phyloP scores from a whole-genome alignment of 352 stramenopile species.

The Phytophthora tentaculata region DNA sequence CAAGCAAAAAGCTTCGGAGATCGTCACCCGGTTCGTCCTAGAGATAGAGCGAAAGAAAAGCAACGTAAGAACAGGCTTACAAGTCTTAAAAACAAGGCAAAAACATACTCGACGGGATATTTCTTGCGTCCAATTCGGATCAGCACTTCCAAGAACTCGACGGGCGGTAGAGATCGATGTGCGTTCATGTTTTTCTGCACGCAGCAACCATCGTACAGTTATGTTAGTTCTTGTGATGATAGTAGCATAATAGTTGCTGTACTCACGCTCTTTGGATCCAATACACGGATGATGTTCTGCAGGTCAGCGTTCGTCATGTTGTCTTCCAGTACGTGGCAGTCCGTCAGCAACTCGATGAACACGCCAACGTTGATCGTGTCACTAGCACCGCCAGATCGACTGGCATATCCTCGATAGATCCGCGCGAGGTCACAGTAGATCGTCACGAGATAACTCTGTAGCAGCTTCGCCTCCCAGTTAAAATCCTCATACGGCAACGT shows the following conservation, averaged over 20 bases:
- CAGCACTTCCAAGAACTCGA: slow-evolving; percentile 74
- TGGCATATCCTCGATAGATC: slow-evolving; percentile 77
- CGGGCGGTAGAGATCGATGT: slow-evolving; percentile 53
- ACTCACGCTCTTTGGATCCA: slow-evolving; percentile 61
- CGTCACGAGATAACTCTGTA: slow-evolving; percentile 73
- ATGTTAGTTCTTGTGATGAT: neutral
- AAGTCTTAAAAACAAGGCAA: no score
- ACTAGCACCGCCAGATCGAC: slow-evolving; percentile 41
- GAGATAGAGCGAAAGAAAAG: no score
- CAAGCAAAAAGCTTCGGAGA: slow-evolving; percentile 81
- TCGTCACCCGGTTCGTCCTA: slow-evolving; percentile 64
- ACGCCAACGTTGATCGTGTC: slow-evolving; percentile 62
- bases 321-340: slow-evolving; percentile 72
- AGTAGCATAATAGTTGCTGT: neutral
- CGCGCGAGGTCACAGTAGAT: slow-evolving; percentile 76
- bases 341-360: slow-evolving; percentile 60
- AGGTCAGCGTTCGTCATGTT: slow-evolving; percentile 51
- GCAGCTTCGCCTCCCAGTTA: slow-evolving; percentile 70
- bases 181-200: slow-evolving; percentile 44
- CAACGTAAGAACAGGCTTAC: no score
- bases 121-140: slow-evolving; percentile 67
- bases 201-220: neutral
- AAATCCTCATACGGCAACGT: slow-evolving; percentile 70
- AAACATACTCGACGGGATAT: slow-evolving; percentile 65
- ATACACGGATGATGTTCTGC: slow-evolving; percentile 41